Conservation (phyloP, 805 yeast species). For the Wickerhamiella kazuoi region DNA sequence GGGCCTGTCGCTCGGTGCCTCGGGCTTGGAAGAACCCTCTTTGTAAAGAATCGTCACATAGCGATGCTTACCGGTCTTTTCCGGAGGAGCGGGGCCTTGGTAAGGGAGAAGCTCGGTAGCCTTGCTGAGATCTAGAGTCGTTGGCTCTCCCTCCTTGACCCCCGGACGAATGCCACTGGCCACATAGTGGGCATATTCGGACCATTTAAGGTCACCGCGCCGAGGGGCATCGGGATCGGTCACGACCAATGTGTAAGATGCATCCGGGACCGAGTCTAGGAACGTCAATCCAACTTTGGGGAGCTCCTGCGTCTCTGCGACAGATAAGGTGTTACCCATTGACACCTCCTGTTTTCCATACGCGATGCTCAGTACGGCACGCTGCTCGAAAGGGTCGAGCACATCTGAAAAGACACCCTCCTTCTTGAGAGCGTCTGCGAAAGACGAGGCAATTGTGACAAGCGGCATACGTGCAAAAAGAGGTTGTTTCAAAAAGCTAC, state of each 20-base stretch:
- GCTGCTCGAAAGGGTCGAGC: conserved; percentile 17
- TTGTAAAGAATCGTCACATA: conserved; percentile 63
- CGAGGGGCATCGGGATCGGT: conserved; percentile 96
- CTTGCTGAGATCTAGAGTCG: conserved; percentile 17
- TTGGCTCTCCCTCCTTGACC: conserved; percentile 15
- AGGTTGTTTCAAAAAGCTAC: too few relatives aligned
- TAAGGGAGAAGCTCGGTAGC: conserved; percentile 38
- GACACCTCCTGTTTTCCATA: conserved; percentile 52
- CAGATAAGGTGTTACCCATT: conserved; percentile 56
- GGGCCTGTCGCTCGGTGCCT: conserved; percentile 31
- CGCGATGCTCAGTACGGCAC: conserved; percentile 37
- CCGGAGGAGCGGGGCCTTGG: conserved; percentile 82
- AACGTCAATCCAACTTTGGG: conserved; percentile 56
- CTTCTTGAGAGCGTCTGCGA: conserved; percentile 25
- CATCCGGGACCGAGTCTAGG: conserved; percentile 28
- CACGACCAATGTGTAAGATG: conserved; percentile 50
- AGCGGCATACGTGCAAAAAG: conserved; percentile 13
- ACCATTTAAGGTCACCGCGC: conserved; percentile 66
- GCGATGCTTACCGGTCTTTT: conserved; percentile 70
- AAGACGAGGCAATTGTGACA: conserved; percentile 18
- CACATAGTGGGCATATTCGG: conserved; percentile 70
- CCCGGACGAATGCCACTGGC: conserved; percentile 23
- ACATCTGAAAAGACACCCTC: conserved; percentile 30
- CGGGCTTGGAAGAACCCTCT: conserved; percentile 17
- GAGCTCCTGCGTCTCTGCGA: conserved; percentile 43